A percentile compares a stretch with the other conserved stretches of the same genome.
These are phyloP conservation scores for Priceomyces haplophilus DNA, from an alignment of 805 yeast species.

Conservation along the genomic window DNA sequence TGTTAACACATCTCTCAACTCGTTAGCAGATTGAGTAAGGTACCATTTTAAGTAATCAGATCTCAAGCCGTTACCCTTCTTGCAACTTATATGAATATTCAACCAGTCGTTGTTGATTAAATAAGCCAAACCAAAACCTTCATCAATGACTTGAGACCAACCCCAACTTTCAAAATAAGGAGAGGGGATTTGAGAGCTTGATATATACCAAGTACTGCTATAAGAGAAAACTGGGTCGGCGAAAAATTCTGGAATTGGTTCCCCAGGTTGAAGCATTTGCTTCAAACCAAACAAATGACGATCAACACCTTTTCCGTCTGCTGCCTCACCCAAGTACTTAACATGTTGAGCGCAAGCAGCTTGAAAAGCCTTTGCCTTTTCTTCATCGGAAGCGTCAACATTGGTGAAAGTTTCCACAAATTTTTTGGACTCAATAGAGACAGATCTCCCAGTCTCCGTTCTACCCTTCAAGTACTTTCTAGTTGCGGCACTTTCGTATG, in stretches of 20 bases:
- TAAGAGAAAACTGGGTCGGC: constrained; percentile 72
- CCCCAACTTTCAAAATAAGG: constrained; percentile 86
- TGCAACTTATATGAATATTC: constrained; percentile 79
- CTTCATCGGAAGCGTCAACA: constrained; percentile 45
- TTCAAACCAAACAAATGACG: constrained; percentile 90
- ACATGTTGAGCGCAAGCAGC: constrained; percentile 74
- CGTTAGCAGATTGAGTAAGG: constrained; percentile 75
- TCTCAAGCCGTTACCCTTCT: constrained; percentile 57
- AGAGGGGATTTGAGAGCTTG: constrained; percentile 86
- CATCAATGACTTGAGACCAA: constrained; percentile 91
- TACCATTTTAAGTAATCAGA: constrained; percentile 61
- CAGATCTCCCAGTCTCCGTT: constrained; percentile 90
- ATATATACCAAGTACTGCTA: constrained; percentile 80
- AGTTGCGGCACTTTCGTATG: constrained; percentile 95
- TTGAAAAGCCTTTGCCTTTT: constrained; percentile 66
- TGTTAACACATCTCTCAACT: constrained; percentile 64
- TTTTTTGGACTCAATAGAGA: constrained; percentile 62
- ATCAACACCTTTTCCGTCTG: constrained; percentile 86
- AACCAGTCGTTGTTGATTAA: constrained; percentile 84
- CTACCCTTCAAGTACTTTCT: constrained; percentile 86
- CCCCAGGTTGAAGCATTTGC: constrained; percentile 60
- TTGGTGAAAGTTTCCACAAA: constrained; percentile 77
- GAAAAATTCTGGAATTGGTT: constrained; percentile 64
- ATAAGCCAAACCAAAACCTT: constrained; percentile 92
- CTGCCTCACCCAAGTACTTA: constrained; percentile 68